A percentile compares a stretch with the other conserved stretches of the same genome.
Conservation (phyloP, 208 protist species). For the Trichomonas gallinae region DNA sequence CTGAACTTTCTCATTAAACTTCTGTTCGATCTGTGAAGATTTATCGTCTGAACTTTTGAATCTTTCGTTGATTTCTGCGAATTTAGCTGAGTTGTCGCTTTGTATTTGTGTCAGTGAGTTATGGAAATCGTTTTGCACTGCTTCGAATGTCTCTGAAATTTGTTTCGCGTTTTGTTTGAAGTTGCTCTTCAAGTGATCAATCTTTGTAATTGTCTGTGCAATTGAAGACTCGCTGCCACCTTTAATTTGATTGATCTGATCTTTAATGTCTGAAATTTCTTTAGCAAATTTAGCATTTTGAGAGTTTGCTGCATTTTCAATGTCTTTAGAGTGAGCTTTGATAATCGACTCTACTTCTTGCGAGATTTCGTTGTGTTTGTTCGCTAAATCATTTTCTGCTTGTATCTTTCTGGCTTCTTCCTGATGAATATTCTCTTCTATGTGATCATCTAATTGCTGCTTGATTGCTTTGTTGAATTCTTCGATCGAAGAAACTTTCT, state of each 20-base stretch:
- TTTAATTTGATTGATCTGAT: not conserved
- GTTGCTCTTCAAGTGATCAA: not conserved
- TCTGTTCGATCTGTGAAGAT: not conserved
- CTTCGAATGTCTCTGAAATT: not conserved
- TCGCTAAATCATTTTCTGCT: not conserved
- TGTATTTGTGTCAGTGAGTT: not conserved
- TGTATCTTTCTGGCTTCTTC: not conserved
- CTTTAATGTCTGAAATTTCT: not conserved
- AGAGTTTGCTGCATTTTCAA: not conserved
- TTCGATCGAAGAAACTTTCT: not conserved
- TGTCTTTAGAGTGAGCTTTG: not conserved
- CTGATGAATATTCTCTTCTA: not conserved
- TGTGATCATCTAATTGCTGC: not conserved
- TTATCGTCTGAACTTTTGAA: not conserved
- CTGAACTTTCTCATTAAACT: not conserved
- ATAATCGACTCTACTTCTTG: not conserved
- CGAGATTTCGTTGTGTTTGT: not conserved
- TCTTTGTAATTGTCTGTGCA: not conserved
- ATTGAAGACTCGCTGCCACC: not conserved
- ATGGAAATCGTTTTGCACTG: not conserved
- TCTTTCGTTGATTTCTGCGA: not conserved
- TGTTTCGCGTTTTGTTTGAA: not conserved
- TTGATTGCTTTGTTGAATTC: not conserved
- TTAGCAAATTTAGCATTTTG: not conserved
- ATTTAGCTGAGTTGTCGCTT: not conserved